Conservation (phyloP, 352 stramenopile genomes). For the Globisporangium echinulatum region DNA sequence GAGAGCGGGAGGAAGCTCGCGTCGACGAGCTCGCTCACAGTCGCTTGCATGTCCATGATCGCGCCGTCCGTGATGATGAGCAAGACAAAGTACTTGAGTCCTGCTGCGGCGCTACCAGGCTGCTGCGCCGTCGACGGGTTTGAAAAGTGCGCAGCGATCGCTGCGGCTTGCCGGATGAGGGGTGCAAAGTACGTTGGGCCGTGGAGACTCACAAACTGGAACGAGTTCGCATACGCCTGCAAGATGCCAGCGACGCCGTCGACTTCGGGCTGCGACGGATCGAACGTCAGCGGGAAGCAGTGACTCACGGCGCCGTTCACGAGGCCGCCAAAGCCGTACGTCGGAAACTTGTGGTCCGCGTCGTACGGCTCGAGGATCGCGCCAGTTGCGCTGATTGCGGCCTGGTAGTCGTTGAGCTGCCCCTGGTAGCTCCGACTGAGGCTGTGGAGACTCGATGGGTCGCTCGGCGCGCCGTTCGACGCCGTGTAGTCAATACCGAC, state of each 20-base stretch:
- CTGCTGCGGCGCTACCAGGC: constrained; percentile 11
- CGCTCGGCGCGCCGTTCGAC: constrained; percentile 40
- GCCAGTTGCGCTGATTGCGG: constrained; percentile 59
- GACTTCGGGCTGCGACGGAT: constrained; percentile 46
- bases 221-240: constrained; percentile 51
- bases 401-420: constrained; percentile 74
- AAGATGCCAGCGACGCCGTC: constrained; percentile 60
- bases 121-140: constrained; percentile 7
- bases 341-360: constrained; percentile 63
- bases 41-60: constrained; percentile 78
- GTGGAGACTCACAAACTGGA: constrained; percentile 60
- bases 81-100: constrained; percentile 73
- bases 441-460: constrained; percentile 58
- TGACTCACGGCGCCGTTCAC: constrained; percentile 58
- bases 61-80: constrained; percentile 67
- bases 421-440: constrained; percentile 41
- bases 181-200: constrained; percentile 80
- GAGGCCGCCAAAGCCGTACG: constrained; percentile 76
- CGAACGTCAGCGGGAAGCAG: constrained; percentile 36
- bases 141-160: constrained; percentile 54
- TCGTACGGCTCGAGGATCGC: constrained; percentile 75
- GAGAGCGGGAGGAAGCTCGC: constrained; percentile 63
- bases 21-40: constrained; percentile 59
- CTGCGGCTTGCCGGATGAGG: constrained; percentile 53
- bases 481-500: constrained; percentile 82